Percentiles rank a stretch among this genome's conserved stretches.
phyloP scores from a whole-genome alignment of 2,329 filamentous ascomycete species.

The Cadophora gregata region DNA sequence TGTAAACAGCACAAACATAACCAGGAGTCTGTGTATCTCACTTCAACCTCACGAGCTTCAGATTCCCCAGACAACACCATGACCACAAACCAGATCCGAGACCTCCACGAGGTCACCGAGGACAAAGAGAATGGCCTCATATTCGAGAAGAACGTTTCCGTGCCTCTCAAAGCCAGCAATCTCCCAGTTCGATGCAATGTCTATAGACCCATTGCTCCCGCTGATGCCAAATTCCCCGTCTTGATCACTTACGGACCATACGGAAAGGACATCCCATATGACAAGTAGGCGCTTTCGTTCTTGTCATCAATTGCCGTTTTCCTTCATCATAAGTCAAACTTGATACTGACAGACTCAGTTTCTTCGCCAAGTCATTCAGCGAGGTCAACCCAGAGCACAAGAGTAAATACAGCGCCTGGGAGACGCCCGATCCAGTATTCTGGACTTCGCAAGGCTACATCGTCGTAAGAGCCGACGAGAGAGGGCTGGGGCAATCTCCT shows the following conservation, averaged over 20 bases:
- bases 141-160: constrained; percentile 55
- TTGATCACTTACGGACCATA: constrained; percentile 76
- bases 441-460: constrained; percentile 51
- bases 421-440: constrained; percentile 51
- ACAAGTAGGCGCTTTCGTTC: constrained; percentile 47
- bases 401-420: constrained; percentile 51
- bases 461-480: constrained; percentile 54
- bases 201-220: constrained; percentile 52
- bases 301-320: neutral
- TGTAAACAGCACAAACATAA: neutral
- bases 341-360: constrained; percentile 43
- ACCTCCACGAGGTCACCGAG: constrained; percentile 29
- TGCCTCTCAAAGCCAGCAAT: constrained; percentile 44
- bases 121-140: constrained; percentile 41
- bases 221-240: constrained; percentile 57
- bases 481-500: constrained; percentile 57
- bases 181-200: constrained; percentile 55
- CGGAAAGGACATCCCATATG: constrained; percentile 74
- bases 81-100: constrained; percentile 26
- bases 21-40: neutral
- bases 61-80: constrained; percentile 5
- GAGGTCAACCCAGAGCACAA: constrained; percentile 51
- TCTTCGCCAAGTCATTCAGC: constrained; percentile 55
- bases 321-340: neutral
- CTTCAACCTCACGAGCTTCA: neutral